phyloP scores from a whole-genome alignment of 495 filamentous ascomycete species.

The Xylaria venustula region DNA sequence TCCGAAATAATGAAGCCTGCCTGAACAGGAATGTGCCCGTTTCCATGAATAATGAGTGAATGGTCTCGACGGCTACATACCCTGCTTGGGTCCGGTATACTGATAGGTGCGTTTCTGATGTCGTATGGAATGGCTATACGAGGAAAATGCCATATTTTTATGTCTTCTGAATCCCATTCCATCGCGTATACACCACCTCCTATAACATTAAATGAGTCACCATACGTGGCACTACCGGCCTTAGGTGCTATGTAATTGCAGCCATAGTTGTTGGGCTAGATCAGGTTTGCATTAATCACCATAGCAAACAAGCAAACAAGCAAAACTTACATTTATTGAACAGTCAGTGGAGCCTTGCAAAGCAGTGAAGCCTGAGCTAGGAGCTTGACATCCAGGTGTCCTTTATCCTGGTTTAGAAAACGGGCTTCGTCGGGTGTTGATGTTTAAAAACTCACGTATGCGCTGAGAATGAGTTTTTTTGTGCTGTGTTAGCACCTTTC shows the following conservation, averaged over 20 bases:
- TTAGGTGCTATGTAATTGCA: slow-evolving; percentile 24
- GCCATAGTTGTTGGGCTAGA: slow-evolving; percentile 24
- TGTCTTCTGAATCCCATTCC: slow-evolving; percentile 58
- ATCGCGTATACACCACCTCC: slow-evolving; percentile 67
- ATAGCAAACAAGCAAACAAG: not conserved
- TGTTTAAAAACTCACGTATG: slow-evolving; percentile 51
- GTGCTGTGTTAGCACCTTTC: slow-evolving; percentile 67
- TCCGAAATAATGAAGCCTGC: not conserved
- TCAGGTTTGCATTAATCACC: not conserved
- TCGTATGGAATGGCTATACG: slow-evolving; percentile 59
- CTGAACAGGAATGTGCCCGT: too few relatives aligned
- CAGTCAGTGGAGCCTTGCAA: slow-evolving; percentile 18
- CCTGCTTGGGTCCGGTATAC: slow-evolving; percentile 53
- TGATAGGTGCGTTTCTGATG: slow-evolving; percentile 40
- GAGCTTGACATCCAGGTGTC: slow-evolving; percentile 45
- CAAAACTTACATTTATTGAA: slow-evolving; percentile 21
- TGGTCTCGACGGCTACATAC: not conserved
- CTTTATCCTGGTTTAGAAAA: slow-evolving; percentile 39
- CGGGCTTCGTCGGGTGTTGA: slow-evolving; percentile 39
- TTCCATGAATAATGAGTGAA: too few relatives aligned
- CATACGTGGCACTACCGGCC: slow-evolving; percentile 46
- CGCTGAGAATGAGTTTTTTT: slow-evolving; percentile 62
- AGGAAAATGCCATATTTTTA: slow-evolving; percentile 73
- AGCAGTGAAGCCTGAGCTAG: slow-evolving; percentile 30
- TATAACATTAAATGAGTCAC: slow-evolving; percentile 62